Conservation (phyloP, 306 rosid genomes). For the Rubus idaeus region DNA sequence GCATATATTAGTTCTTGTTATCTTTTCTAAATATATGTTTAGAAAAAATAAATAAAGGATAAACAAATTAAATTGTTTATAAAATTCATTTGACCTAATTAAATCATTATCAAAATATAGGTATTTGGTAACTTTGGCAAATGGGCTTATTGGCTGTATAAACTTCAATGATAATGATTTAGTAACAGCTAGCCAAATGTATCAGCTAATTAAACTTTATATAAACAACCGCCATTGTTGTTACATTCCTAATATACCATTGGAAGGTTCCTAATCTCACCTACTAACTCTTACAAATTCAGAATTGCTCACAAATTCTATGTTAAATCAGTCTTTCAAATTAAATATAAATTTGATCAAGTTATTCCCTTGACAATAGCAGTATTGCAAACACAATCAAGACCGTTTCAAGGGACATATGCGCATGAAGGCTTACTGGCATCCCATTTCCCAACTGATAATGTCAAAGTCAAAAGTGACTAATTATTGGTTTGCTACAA, state of each 20-base stretch:
- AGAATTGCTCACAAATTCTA: not conserved
- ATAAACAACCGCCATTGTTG: not conserved
- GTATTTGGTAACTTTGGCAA: too few relatives aligned
- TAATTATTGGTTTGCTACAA: not conserved
- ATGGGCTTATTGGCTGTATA: too few relatives aligned
- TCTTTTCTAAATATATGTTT: too few relatives aligned
- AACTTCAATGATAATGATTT: too few relatives aligned
- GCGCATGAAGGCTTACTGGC: constrained; percentile 4
- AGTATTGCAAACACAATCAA: not conserved
- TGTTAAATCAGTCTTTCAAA: not conserved
- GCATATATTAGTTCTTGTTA: too few relatives aligned
- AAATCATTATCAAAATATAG: too few relatives aligned
- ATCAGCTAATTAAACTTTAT: not conserved
- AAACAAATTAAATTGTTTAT: too few relatives aligned
- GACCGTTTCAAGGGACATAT: not conserved
- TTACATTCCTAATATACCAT: not conserved
- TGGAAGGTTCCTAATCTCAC: not conserved
- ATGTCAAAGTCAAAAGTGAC: not conserved
- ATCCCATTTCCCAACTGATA: not conserved
- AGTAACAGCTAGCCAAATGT: too few relatives aligned
- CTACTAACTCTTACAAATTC: constrained; percentile 15
- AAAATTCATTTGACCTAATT: too few relatives aligned
- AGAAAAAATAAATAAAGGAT: too few relatives aligned
- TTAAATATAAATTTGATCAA: not conserved
- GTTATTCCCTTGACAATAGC: not conserved